These are phyloP conservation scores for Aspergillus cavernicola DNA, from an alignment of 495 filamentous ascomycete genomes.

Conservation along the genomic window DNA sequence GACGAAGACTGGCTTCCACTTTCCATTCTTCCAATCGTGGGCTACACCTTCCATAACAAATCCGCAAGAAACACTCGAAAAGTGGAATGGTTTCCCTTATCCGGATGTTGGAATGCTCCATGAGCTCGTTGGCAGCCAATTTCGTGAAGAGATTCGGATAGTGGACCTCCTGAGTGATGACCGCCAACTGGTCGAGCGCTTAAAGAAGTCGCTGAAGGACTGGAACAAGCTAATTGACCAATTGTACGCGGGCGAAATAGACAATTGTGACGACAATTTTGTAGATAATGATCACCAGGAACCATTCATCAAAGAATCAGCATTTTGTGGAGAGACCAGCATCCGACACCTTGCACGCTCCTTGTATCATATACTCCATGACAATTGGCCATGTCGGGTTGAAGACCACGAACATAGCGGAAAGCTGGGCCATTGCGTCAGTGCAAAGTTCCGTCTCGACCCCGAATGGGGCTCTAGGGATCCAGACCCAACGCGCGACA, in stretches of 20 bases:
- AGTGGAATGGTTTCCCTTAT: neutral
- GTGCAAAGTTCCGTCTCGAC: constrained; percentile 13
- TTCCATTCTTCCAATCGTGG: neutral
- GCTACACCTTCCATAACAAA: neutral
- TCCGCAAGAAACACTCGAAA: neutral
- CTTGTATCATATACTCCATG: neutral
- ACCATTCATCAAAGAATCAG: neutral
- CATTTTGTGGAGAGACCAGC: neutral
- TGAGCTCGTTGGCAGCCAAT: neutral
- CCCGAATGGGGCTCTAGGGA: constrained; percentile 7
- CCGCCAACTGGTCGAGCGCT: neutral
- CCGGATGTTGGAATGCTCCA: neutral
- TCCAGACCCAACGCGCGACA: neutral
- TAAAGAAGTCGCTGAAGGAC: neutral
- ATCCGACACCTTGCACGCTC: neutral
- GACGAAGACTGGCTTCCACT: neutral
- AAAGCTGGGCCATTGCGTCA: constrained; percentile 6
- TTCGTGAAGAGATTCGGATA: neutral
- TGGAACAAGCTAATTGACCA: neutral
- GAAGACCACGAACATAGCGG: constrained; percentile 7
- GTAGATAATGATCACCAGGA: neutral
- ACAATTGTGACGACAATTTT: neutral
- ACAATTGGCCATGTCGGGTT: constrained; percentile 2
- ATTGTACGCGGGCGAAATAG: neutral
- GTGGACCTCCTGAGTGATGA: neutral